Evolutionary conservation across 139 green algal species (phyloP), one percentile per base, ranked within the genome.

Genomic region (Closterium sp.): DNA sequence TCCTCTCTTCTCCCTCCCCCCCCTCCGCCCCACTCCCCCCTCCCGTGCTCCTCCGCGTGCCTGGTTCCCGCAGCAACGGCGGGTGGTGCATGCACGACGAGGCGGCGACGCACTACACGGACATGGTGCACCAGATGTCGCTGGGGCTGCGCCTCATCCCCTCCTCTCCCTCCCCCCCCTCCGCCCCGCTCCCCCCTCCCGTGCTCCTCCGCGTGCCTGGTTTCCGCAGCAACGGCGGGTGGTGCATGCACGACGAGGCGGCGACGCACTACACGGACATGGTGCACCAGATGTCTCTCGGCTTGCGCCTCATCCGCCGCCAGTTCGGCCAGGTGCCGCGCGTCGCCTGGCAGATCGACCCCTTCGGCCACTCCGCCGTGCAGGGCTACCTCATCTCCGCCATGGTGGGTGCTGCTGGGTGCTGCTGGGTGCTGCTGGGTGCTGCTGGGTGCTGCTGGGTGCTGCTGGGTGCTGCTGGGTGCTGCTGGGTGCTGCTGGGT

Each of bases 231-330:
- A 95, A 95, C 31, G 94, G 94, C 70, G 94, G 94, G 19, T 95
- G 31, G 97, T 99, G 86, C 97, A 99, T 96, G 95, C 96, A 99
- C 95, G 97, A 99, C 85, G 97, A 99, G 94, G 97, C 97, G n/a
- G 90, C 95, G 4, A 91, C 96, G 1, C 96, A 98, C 88, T 99
- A 97, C 85, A 92, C 96, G 11, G 96, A 92, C 38, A 93, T 99
- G 97, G 96, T 99, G 32, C 97, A 99, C 91, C 97, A 99, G 91
- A 98, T 97, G 6, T 97, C 97, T 0, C 90, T 95, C 2, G 97
- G 97, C 1, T 97, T 98, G 91, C 90, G 91, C 90, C 97, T 93
- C 31, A 89, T 96, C 24, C 62, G 30, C n/a, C 22, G 70, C n/a
- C 85, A 94, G 45, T 95, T 95, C 70, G 92, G 42, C 28, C 22